Conservation (phyloP, 768 basidiomycete genomes). For the Coprinopsis cinerea region DNA sequence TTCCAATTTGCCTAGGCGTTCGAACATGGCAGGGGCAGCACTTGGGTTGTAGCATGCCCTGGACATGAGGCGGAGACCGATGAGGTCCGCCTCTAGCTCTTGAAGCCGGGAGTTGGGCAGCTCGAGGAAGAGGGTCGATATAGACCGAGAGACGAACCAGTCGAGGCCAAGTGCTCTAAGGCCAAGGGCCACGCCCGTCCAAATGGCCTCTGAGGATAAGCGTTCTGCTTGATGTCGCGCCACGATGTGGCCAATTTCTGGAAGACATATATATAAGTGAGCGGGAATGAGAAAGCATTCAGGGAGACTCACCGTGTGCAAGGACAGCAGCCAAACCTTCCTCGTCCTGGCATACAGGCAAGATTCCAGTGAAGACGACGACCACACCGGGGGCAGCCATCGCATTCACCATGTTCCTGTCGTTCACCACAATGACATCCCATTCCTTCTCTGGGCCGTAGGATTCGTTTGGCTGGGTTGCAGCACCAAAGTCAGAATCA, state of each 20-base stretch:
- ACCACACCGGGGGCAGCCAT: slow-evolving; percentile 75
- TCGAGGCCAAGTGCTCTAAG: slow-evolving; percentile 52
- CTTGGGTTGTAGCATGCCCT: slow-evolving; percentile 83
- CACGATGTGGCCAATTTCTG: slow-evolving; percentile 80
- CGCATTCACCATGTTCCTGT: slow-evolving; percentile 67
- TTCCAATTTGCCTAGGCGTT: slow-evolving; percentile 57
- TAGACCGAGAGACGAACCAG: slow-evolving; percentile 39
- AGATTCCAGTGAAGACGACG: slow-evolving; percentile 84
- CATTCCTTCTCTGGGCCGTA: slow-evolving; percentile 41
- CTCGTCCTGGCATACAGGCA: slow-evolving; percentile 73
- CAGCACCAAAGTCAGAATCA: slow-evolving; percentile 23
- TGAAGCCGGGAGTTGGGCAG: slow-evolving; percentile 80
- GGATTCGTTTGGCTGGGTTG: slow-evolving; percentile 14
- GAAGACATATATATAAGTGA: too few species aligned
- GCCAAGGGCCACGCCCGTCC: slow-evolving; percentile 34
- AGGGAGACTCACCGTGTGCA: slow-evolving; percentile 80
- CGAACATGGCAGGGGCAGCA: slow-evolving; percentile 70
- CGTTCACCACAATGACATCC: slow-evolving; percentile 76
- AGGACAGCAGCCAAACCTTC: slow-evolving; percentile 80
- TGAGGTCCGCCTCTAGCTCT: slow-evolving; percentile 85
- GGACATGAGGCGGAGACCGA: slow-evolving; percentile 77
- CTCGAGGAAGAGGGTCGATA: slow-evolving; percentile 50
- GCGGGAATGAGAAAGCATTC: too few species aligned
- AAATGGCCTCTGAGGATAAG: slow-evolving; percentile 40
- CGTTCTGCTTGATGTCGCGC: slow-evolving; percentile 48